phyloP scores from a whole-genome alignment of 352 stramenopile species.

The Hyaloperonospora brassicae region DNA sequence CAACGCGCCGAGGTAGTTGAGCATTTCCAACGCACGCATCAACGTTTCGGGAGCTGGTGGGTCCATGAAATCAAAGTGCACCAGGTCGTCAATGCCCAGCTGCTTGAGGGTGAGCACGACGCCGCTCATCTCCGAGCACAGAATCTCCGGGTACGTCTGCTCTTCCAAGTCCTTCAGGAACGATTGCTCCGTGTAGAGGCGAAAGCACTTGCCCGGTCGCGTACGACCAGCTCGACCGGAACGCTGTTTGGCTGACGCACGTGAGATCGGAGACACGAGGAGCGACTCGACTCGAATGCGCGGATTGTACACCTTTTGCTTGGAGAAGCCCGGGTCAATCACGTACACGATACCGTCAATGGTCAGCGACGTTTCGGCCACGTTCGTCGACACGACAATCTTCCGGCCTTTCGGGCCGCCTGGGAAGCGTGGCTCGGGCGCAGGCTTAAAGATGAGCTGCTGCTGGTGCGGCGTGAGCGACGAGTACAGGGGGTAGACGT shows the following conservation, averaged over 20 bases:
- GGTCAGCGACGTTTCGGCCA: constrained; percentile 99
- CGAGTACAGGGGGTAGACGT: constrained; percentile 94
- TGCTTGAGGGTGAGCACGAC: constrained; percentile 97
- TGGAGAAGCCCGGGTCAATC: constrained; percentile 98
- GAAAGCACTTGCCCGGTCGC: constrained; percentile 91
- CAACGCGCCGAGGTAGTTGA: constrained; percentile 97
- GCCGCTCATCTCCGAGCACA: constrained; percentile 92
- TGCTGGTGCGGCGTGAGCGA: constrained; percentile 98
- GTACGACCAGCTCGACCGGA: constrained; percentile 90
- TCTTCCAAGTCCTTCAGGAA: constrained; percentile 97
- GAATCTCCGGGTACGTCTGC: constrained; percentile 98
- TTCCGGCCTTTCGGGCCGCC: constrained; percentile 88
- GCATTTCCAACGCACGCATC: constrained; percentile 96
- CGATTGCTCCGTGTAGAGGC: constrained; percentile 96
- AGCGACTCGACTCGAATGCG: constrained; percentile 97
- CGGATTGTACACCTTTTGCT: constrained; percentile 99
- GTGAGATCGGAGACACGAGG: constrained; percentile 96
- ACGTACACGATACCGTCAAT: constrained; percentile 99
- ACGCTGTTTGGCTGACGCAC: constrained; percentile 91
- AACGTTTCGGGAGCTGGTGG: constrained; percentile 96
- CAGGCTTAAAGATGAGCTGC: constrained; percentile 98
- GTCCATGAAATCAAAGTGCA: constrained; percentile 99
- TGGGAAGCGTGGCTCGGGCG: constrained; percentile 83
- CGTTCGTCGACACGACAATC: constrained; percentile 98
- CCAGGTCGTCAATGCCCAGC: constrained; percentile 97